Percentiles rank a stretch among this genome's conserved stretches.
Evolutionary conservation across 2,329 filamentous ascomycete genomes (phyloP).

Genomic region (Cercospora janseana): DNA sequence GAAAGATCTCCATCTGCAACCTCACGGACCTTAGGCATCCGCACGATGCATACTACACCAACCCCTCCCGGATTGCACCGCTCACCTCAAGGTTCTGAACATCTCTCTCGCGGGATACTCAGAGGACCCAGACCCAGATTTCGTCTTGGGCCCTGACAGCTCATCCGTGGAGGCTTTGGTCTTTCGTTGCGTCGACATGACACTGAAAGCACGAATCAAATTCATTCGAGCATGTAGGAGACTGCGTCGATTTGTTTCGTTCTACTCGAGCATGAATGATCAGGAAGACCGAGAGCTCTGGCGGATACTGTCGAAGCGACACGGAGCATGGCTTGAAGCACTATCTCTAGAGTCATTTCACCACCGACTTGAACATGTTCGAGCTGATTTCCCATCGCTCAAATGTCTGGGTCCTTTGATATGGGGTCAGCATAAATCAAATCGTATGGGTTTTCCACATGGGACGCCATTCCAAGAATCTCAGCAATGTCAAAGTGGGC

Average conservation of each 20-base stretch:
- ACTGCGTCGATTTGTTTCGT: constrained; percentile 1
- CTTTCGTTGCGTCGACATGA: constrained; percentile 12
- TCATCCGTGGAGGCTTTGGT: constrained; percentile 17
- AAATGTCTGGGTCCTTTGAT: constrained; percentile 2
- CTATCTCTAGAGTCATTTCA: not conserved
- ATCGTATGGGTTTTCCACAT: not conserved
- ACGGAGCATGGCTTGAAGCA: constrained; percentile 5
- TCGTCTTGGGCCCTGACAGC: constrained; percentile 7
- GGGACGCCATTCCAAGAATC: not conserved
- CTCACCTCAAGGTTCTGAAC: constrained; percentile 21
- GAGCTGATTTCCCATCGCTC: not conserved
- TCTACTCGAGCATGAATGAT: not conserved
- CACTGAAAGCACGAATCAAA: constrained; percentile 8
- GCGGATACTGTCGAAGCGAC: not conserved
- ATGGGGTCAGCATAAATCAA: too few relatives aligned
- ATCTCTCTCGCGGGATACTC: constrained; percentile 17
- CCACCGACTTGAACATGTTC: not conserved
- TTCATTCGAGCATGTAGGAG: constrained; percentile 11
- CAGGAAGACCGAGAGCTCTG: not conserved
- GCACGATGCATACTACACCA: constrained; percentile 21
- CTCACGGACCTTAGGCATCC: constrained; percentile 13
- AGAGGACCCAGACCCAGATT: constrained; percentile 10
- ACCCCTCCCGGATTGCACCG: constrained; percentile 14
- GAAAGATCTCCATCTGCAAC: constrained; percentile 21
- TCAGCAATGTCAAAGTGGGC: too few relatives aligned